Evolutionary conservation across 148 eudicot genomes (phyloP).

Genomic region (Camellia granthamiana): DNA sequence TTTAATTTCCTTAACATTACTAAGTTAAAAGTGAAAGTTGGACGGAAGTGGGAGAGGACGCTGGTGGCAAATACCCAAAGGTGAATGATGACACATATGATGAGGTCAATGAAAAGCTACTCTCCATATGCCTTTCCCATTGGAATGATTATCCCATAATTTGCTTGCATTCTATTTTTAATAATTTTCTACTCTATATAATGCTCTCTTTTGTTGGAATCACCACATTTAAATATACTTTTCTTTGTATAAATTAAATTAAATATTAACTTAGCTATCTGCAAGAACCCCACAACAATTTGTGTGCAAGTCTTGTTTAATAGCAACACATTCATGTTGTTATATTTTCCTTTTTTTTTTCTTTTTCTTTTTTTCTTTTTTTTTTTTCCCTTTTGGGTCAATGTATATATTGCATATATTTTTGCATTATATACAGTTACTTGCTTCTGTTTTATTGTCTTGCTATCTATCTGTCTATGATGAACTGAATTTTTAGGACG

Average conservation of each 20-base stretch:
- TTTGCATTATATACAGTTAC: too few relatives aligned
- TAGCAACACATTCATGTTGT: too few relatives aligned
- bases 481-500: conserved; percentile 5
- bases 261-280: conserved; percentile 5
- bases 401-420: too few relatives aligned
- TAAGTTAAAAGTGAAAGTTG: conserved; percentile 64
- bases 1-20: too few relatives aligned
- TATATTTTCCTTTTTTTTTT: too few relatives aligned
- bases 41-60: conserved; percentile 7
- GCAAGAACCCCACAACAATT: conserved; percentile 18
- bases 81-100: conserved; percentile 78
- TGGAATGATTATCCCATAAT: conserved; percentile 81
- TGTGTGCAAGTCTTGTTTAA: too few relatives aligned
- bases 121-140: conserved; percentile 51
- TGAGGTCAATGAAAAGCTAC: conserved; percentile 52
- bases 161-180: conserved; percentile 26
- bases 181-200: neutral
- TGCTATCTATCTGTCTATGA: neutral
- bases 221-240: conserved; percentile 2
- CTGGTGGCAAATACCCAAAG: conserved; percentile 33
- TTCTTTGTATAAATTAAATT: neutral
- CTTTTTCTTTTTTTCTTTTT: too few relatives aligned
- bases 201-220: conserved; percentile 16
- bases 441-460: conserved; percentile 4
- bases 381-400: too few relatives aligned